Conservation (phyloP, 176 grass and related monocot genomes). For the Dendrocalamus sinicus region DNA sequence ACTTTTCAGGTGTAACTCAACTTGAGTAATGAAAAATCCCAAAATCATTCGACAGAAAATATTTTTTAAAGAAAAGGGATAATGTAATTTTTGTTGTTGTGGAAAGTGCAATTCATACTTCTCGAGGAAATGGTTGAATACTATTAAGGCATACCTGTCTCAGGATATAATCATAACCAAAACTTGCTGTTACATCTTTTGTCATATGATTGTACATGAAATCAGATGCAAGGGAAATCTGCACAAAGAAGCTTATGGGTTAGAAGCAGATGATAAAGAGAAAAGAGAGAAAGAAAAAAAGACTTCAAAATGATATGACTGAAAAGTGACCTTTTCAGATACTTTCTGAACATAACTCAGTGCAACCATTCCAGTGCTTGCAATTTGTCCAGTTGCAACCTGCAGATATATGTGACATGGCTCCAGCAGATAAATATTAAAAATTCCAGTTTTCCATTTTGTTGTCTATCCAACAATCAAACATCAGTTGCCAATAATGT, state of each 20-base stretch:
- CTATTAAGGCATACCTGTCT: conserved; percentile 42
- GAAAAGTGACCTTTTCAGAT: conserved; percentile 57
- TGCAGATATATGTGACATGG: conserved; percentile 46
- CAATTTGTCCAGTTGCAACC: conserved; percentile 74
- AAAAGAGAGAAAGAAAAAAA: conserved; percentile 7
- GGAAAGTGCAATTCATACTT: background rate
- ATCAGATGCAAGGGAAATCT: conserved; percentile 86
- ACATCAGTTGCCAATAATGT: conserved; percentile 2
- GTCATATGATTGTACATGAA: conserved; percentile 75
- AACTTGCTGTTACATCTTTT: conserved; percentile 60
- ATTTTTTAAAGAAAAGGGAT: background rate
- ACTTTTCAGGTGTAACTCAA: background rate
- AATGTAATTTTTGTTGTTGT: background rate
- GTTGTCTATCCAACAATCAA: conserved; percentile 11
- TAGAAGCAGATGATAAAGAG: conserved; percentile 12
- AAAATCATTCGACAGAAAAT: conserved; percentile 23
- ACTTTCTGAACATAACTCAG: conserved; percentile 50
- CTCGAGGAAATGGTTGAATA: background rate
- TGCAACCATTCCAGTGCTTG: conserved; percentile 58
- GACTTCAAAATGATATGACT: background rate
- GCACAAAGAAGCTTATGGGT: conserved; percentile 19
- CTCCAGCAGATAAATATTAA: conserved; percentile 19
- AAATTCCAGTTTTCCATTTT: background rate
- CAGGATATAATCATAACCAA: conserved; percentile 52
- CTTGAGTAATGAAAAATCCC: background rate